These are phyloP conservation scores for Atractiella rhizophila DNA, from an alignment of 768 basidiomycete genomes.

Conservation along the genomic window DNA sequence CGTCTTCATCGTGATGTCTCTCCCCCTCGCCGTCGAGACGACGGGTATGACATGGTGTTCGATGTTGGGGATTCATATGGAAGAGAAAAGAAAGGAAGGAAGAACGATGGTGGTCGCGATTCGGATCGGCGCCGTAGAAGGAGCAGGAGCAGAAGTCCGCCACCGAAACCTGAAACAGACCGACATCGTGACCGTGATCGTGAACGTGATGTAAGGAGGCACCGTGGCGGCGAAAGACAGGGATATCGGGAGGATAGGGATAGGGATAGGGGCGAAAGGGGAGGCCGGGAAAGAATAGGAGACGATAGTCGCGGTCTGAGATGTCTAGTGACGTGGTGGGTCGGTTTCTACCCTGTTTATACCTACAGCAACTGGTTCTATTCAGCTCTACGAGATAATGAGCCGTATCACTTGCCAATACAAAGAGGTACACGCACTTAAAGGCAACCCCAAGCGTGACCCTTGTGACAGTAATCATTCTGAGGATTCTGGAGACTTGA, in stretches of 20 bases:
- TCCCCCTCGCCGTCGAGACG: constrained; percentile 21
- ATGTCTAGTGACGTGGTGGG: too few species aligned
- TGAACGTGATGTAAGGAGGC: not conserved
- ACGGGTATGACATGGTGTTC: constrained; percentile 26
- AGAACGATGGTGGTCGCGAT: not conserved
- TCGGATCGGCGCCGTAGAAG: not conserved
- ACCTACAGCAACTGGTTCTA: too few species aligned
- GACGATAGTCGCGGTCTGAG: too few species aligned
- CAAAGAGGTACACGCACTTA: too few species aligned
- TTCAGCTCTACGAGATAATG: too few species aligned
- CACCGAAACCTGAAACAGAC: too few species aligned
- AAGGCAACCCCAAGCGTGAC: too few species aligned
- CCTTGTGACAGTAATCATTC: too few species aligned
- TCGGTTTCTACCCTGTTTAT: too few species aligned
- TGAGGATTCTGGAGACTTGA: too few species aligned
- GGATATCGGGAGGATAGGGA: constrained; percentile 10
- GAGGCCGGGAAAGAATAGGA: not conserved
- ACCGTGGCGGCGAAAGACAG: constrained; percentile 10
- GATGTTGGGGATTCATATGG: constrained; percentile 31
- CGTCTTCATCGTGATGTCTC: constrained; percentile 22
- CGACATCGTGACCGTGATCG: not conserved
- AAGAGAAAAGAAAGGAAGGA: constrained; percentile 1
- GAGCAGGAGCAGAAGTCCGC: constrained; percentile 1
- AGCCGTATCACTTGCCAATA: too few species aligned
- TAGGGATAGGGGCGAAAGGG: not conserved